Base-by-base conservation (phyloP, 345 rosid species). In the Tarenaya hassleriana region DNA sequence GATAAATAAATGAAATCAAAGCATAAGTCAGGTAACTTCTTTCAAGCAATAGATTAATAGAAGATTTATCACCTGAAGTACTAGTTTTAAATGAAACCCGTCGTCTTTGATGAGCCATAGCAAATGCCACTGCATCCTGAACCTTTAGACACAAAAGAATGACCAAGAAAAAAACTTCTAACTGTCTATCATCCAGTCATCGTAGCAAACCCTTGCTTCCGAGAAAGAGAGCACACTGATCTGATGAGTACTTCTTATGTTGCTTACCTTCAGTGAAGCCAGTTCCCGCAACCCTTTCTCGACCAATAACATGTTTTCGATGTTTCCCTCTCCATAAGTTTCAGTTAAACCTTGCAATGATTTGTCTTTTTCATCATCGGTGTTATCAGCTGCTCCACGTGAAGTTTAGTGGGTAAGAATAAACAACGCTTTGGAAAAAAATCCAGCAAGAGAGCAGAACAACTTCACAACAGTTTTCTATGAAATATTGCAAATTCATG, bases 251-350 rank as follows among this genome's bases (percentile, higher is more conserved):
- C n/a, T n/a, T 52, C 8, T 45, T 40, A 65, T 53, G 55, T 50
- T 60, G 12, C 16, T 16, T 35, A 86, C 97, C 98, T 86, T 90
- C 9, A 90, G 56, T 40, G 81, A 66, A 67, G 85, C 86, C 59
- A 82, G 66, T 79, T 91, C 96, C 29, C 79, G 73, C 70, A 91
- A 64, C 69, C 98, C 96, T 73, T 73, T 82, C 83, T 91, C 98
- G 1, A 77, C 96, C 56, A 72, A 47, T 58, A 91, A 69, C 92
- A 86, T 76, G 80, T 82, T 84, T 60, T 91, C 98, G 0, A 87
- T 41, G 57, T 61, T 80, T 50, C 89, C 75, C 31, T 78, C 98
- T 42, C 77, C 84, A 13, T 80, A 74, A 52, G 51, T 62, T 47
- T 73, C 83, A 48, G 50, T 70, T 40, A 59, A 60, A 16, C 62